These are phyloP conservation scores for Sporothrix phasma DNA, from an alignment of 2,329 filamentous ascomycete genomes.

Conservation along the genomic window DNA sequence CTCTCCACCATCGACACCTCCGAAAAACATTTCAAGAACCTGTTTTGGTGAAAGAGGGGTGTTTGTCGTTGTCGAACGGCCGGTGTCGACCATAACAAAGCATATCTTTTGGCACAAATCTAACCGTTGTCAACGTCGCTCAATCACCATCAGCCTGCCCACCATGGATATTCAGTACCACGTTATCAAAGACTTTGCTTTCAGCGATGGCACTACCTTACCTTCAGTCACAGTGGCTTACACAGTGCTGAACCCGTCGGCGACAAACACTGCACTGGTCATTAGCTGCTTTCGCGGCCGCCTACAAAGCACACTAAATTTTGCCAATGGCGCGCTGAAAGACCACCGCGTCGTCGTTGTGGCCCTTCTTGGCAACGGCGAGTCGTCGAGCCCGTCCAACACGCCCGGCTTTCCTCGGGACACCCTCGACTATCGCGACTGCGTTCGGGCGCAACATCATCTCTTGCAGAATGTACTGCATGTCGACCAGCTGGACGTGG, in stretches of 20 bases:
- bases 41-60: background rate
- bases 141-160: too few relatives aligned
- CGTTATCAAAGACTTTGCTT: constrained; percentile 7
- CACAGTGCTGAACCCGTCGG: constrained; percentile 1
- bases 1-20: background rate
- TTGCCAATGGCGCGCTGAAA: constrained; percentile 11
- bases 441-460: constrained; percentile 39
- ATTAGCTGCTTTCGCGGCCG: constrained; percentile 17
- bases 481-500: constrained; percentile 34
- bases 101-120: too few relatives aligned
- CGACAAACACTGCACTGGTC: constrained; percentile 11
- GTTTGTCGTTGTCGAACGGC: too few relatives aligned
- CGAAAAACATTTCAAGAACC: background rate
- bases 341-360: constrained; percentile 41
- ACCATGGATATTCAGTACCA: background rate
- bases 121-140: too few relatives aligned
- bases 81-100: too few relatives aligned
- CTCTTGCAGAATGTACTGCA: constrained; percentile 33
- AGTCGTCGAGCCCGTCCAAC: constrained; percentile 45
- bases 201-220: constrained; percentile 11
- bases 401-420: constrained; percentile 34
- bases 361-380: constrained; percentile 43
- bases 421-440: constrained; percentile 35
- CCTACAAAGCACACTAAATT: constrained; percentile 3
- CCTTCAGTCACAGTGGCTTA: constrained; percentile 16